Evolutionary conservation across 1,139 yeast species (phyloP), one percentile per base, ranked within the genome.

Genomic region (Saccharomycopsis hybrid): DNA sequence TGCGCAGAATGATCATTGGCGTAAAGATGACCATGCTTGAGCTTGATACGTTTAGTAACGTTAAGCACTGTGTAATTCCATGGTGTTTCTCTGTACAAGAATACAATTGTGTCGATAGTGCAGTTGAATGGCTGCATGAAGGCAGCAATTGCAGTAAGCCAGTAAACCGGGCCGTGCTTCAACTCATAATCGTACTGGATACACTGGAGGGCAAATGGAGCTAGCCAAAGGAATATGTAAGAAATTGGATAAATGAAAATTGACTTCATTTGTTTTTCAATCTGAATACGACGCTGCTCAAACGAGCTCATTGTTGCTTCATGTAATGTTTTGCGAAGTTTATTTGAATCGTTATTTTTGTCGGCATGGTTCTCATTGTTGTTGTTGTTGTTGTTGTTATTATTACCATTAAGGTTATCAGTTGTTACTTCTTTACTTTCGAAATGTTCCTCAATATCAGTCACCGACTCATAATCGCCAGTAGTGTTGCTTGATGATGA

Each of bases 211-310:
- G 83, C 75, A 55, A 87, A 77, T 0, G 96, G 96, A 57, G 86
- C 82, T 13, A 83, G 62, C 96, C 96, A 88, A 46, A 88, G 67
- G 41, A 85, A 71, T 51, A 85, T 72, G 63, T 87, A 89, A 1
- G 95, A 85, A 41, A 84, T 69, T 1, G 97, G 97, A 63, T 89
- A 89, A 41, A 89, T 73, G 64, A 89, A 87, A 47, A 89, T 83
- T 24, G 85, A 74, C 57, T 81, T 81, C 76, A 87, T 80, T 65
- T 88, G 96, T 54, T 82, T 81, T 60, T 83, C 81, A 51, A 89
- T 85, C 57, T 78, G 74, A 38, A 73, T 66, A 57, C 87, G 81
- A 32, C 92, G 72, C 51, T 71, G 67, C 55, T 80, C 74, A 66
- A 84, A 83, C 55, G 72, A 74, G 44, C 72, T 72, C 64, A 82